These are phyloP conservation scores for Epicoccum nigrum DNA, from an alignment of 2,329 filamentous ascomycete genomes.

Conservation along the genomic window DNA sequence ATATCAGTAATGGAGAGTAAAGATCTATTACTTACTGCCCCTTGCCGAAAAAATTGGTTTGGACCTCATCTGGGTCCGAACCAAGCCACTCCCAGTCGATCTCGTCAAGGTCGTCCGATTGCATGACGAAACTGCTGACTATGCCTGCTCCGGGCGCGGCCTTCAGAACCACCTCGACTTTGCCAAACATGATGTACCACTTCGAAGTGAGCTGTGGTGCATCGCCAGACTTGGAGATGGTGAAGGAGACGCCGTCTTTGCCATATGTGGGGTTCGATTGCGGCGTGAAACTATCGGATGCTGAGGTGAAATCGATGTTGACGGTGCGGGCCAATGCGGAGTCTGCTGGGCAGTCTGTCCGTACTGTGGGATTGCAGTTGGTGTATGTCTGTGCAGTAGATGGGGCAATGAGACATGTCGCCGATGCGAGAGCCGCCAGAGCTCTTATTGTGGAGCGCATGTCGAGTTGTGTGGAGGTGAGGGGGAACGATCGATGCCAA, in stretches of 20 bases:
- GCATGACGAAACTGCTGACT: slow-evolving; percentile 87
- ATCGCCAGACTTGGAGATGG: slow-evolving; percentile 77
- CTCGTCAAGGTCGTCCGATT: slow-evolving; percentile 92
- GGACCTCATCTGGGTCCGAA: slow-evolving; percentile 75
- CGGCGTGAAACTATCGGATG: slow-evolving; percentile 78
- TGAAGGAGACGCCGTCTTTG: slow-evolving; percentile 79
- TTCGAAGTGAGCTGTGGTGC: slow-evolving; percentile 84
- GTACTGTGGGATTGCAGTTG: slow-evolving; percentile 61
- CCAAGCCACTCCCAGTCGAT: slow-evolving; percentile 98
- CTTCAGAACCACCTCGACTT: slow-evolving; percentile 83
- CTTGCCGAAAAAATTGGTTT: slow-evolving; percentile 97
- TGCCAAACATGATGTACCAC: slow-evolving; percentile 99
- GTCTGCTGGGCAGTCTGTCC: slow-evolving; percentile 71
- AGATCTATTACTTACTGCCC: too few species aligned
- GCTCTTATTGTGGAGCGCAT: slow-evolving; percentile 44
- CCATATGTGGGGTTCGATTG: slow-evolving; percentile 75
- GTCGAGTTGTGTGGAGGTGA: slow-evolving; percentile 22
- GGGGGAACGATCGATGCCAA: slow-evolving; percentile 8
- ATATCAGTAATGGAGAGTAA: too few species aligned
- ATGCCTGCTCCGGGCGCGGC: slow-evolving; percentile 88
- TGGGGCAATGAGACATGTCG: slow-evolving; percentile 48
- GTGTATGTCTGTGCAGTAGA: slow-evolving; percentile 60
- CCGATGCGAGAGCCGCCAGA: slow-evolving; percentile 48
- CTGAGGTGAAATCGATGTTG: slow-evolving; percentile 78
- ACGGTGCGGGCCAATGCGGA: slow-evolving; percentile 84